A percentile compares a stretch with the other conserved stretches of the same genome.
phyloP scores from a whole-genome alignment of 1,284 basidiomycete genomes.

The Trichosporon asahii region DNA sequence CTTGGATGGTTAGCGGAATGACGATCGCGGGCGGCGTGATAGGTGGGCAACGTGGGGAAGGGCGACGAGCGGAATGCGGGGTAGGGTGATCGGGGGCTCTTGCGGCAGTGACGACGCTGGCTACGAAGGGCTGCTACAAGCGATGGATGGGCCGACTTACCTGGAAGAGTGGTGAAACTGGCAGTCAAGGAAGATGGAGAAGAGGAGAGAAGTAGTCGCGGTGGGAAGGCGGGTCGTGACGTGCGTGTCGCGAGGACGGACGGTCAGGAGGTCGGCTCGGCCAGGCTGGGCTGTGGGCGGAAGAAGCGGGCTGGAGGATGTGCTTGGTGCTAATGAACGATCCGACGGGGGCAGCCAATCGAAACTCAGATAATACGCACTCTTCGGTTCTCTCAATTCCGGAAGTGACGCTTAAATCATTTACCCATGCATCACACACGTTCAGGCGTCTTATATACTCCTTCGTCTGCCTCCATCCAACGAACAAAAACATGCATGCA shows the following conservation, averaged over 20 bases:
- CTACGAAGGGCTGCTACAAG: neutral
- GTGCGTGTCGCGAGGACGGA: neutral
- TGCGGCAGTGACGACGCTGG: neutral
- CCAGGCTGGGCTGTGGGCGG: neutral
- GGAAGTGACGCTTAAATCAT: slow-evolving; percentile 10
- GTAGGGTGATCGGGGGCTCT: slow-evolving; percentile 1
- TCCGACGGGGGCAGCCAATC: neutral
- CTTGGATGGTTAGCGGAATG: slow-evolving; percentile 11
- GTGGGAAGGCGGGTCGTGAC: slow-evolving; percentile 3
- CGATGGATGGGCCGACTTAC: neutral
- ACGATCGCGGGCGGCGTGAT: neutral
- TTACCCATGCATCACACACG: slow-evolving; percentile 5
- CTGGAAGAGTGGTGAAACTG: neutral
- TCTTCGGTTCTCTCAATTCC: slow-evolving; percentile 10
- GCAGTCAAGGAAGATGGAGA: neutral
- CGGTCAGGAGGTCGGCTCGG: neutral
- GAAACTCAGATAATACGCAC: slow-evolving; percentile 3
- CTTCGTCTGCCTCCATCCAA: neutral
- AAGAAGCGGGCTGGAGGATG: neutral
- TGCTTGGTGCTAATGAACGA: neutral
- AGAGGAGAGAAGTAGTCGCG: neutral
- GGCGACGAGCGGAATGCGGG: neutral
- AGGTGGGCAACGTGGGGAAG: slow-evolving; percentile 4
- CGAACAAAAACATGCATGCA: neutral
- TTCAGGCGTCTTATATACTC: slow-evolving; percentile 7